Base-by-base conservation (phyloP, 2,329 filamentous ascomycete species). In the Fusarium anthophilum region DNA sequence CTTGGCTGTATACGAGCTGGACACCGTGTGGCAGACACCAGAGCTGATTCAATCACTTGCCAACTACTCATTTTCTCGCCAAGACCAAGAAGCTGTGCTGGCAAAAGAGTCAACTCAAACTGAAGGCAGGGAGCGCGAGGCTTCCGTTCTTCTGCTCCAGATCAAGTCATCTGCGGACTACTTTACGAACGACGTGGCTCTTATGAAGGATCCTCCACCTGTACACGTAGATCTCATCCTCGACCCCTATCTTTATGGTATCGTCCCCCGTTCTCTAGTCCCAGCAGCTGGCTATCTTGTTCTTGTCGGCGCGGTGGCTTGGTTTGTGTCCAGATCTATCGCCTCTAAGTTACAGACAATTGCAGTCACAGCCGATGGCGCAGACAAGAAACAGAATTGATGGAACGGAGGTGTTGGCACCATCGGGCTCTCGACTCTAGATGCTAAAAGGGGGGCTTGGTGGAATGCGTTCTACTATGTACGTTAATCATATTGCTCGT, bases 211-310 rank as follows among this genome's bases (percentile, higher is more conserved):
- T 70, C 92, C 94, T 20, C 91, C 92, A 5, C 89, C 91, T 1
- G 94, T 98, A 8, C 85, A 91, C 60, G 92, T 92, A 58, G 96
- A 99, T 77, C 83, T 91, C 81, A 93, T 98, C 77, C 89, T 99
- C 30, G 96, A 98, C 81, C 95, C 95, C 2, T 98, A 92, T 79
- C 69, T 97, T 45, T 83, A 92, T 78, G 96, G 97, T 84, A 79
- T 95, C 22, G 87, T 98, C 59, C 96, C 96, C 18, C 87, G 86
- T 58, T 97, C 95, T 8, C 85, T 98, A 22, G 78, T 93, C 28
- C 91, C 93, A 26, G 96, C 93, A 4, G 90, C 89, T 18, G 84
- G 83, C 41, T 97, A 95, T 82, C 87, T 97, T 61, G 77, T 87
- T 8, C 74, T 89, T 7, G 87, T 97, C 61, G 90, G 90, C n/a